Evolutionary conservation across 768 basidiomycete species (phyloP), one percentile per base, ranked within the genome.

Genomic region (Pilatotrama ljubarskyi): DNA sequence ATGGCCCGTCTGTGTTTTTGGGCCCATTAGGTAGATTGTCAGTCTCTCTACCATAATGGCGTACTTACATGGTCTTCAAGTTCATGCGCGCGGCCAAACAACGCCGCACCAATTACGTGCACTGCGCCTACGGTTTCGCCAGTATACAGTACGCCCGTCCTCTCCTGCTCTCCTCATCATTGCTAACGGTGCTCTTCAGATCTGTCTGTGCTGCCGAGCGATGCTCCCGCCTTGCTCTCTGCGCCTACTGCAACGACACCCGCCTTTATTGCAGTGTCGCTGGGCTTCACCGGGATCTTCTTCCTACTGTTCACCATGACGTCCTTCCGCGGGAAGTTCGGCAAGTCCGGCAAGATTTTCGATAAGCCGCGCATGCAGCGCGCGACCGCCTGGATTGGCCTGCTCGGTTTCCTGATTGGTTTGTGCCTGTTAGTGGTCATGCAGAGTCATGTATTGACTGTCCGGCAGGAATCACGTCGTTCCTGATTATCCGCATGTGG

Each of bases 381-480:
- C 20, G 62, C 74, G 17, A 84, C 85, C 11, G 86, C 88, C 14
- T 91, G 90, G 88, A 77, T 90, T 61, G 90, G 90, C 4, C 78
- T 91, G 46, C 77, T 86, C 58, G 87, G 88, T n/a, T 91, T 90
- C 71, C 75, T 91, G 66, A 80, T 88, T 44, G 90, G 90, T 85
- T 60, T 77, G 69, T 32, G 41, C 14, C n/a, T 37, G 22, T 18
- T n/a, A 20, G 25, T 46, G n/a, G 17, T 44, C 13, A 15, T 3
- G 18, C 7, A 18, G 5, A 22, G 13, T 18, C n/a, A 9, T 24
- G 32, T 14, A n/a, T 36, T 51, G 32, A 48, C 35, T 48, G 61
- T 14, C 49, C 25, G 51, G 15, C 54, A 90, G 90, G 89, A 14
- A 71, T 90, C 58, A 84, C 84, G 2, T 77, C 87, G 9, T 88